These are phyloP conservation scores for Chaetothyriales sp. DNA, from an alignment of 2,329 filamentous ascomycete genomes.

Conservation along the genomic window DNA sequence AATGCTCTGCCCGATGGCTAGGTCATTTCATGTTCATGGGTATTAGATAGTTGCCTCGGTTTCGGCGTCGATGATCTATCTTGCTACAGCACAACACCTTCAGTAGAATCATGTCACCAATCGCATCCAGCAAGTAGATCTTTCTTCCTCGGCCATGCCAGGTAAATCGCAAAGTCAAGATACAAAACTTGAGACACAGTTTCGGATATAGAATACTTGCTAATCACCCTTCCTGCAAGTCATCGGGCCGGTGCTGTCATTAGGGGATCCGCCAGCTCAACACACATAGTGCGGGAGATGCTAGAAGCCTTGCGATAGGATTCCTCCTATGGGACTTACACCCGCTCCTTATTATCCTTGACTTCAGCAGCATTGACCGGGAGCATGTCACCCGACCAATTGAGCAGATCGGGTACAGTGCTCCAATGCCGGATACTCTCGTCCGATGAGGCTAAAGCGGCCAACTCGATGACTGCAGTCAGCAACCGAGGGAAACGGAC, in stretches of 20 bases:
- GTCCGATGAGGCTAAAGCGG: no score
- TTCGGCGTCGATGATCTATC: not conserved
- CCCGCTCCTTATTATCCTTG: no score
- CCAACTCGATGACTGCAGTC: no score
- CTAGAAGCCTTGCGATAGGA: no score
- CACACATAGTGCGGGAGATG: not conserved
- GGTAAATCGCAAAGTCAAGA: not conserved
- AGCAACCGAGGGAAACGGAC: no score
- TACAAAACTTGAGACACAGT: not conserved
- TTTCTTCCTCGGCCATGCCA: not conserved
- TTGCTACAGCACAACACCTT: not conserved
- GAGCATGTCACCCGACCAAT: no score
- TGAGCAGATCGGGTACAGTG: no score
- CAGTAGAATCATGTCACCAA: not conserved
- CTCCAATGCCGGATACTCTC: no score
- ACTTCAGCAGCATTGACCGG: no score
- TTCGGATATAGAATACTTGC: constrained; percentile 1
- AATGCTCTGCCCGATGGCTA: no score
- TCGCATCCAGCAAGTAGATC: not conserved
- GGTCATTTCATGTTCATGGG: not conserved
- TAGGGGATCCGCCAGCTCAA: not conserved
- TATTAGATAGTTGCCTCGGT: not conserved
- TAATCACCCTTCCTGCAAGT: not conserved
- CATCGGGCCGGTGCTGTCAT: not conserved
- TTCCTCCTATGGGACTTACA: no score